Conservation (phyloP, 176 grass and related monocot species). For the Paspalum notatum region DNA sequence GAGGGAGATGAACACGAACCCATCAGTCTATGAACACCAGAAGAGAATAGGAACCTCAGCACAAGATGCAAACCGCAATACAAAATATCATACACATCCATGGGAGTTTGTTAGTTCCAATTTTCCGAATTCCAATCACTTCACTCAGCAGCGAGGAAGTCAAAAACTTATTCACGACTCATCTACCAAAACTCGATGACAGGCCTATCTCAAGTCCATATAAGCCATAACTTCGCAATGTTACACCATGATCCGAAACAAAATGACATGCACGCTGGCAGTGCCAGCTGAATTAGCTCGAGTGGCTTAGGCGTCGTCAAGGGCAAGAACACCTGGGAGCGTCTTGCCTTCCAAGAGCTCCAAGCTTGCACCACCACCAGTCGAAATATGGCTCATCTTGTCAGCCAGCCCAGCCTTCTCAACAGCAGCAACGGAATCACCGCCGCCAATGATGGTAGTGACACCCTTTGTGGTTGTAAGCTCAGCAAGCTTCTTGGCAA, state of each 20-base stretch:
- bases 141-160: constrained; percentile 43
- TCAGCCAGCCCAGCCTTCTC: constrained; percentile 90
- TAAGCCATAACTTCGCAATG: constrained; percentile 28
- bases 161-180: constrained; percentile 52
- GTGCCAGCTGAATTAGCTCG: neutral
- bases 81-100: constrained; percentile 37
- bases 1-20: no score
- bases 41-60: no score
- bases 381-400: constrained; percentile 99
- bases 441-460: constrained; percentile 90
- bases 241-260: constrained; percentile 40
- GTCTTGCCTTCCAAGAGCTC: constrained; percentile 93
- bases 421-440: constrained; percentile 92
- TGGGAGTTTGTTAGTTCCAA: constrained; percentile 15
- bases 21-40: no score
- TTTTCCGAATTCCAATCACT: constrained; percentile 27
- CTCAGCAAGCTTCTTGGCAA: constrained; percentile 92
- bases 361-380: constrained; percentile 86
- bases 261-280: constrained; percentile 20
- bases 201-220: constrained; percentile 49
- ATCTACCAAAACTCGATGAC: constrained; percentile 56
- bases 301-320: constrained; percentile 69
- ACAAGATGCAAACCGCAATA: neutral
- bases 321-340: constrained; percentile 92
- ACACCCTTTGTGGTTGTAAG: constrained; percentile 67